phyloP scores from a whole-genome alignment of 2,329 filamentous ascomycete genomes.

The Penicillium oxalicum region DNA sequence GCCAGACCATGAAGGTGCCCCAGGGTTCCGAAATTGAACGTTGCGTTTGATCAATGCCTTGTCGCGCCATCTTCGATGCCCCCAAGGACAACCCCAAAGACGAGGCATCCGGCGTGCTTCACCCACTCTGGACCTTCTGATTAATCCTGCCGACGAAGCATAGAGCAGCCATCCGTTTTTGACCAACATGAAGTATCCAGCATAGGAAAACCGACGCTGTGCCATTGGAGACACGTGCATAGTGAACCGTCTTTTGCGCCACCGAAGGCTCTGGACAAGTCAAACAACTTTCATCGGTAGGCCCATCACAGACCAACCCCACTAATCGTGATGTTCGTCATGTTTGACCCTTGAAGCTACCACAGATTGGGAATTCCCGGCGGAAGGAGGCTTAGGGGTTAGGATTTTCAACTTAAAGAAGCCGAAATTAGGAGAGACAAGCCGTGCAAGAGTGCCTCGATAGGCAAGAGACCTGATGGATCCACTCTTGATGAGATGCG shows the following conservation, averaged over 20 bases:
- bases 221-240: conserved; percentile 39
- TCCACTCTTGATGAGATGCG: conserved; percentile 16
- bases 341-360: conserved; percentile 65
- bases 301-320: conserved; percentile 29
- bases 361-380: conserved; percentile 43
- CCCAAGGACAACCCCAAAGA: conserved; percentile 46
- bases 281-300: conserved; percentile 32
- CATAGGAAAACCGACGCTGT: conserved; percentile 50
- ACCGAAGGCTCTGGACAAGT: conserved; percentile 42
- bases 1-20: conserved; percentile 15
- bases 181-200: conserved; percentile 57
- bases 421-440: conserved; percentile 59
- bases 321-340: conserved; percentile 65
- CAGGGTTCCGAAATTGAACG: conserved; percentile 14
- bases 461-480: conserved; percentile 36
- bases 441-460: conserved; percentile 50
- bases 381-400: conserved; percentile 81
- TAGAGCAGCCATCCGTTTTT: conserved; percentile 51
- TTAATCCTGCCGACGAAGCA: conserved; percentile 31
- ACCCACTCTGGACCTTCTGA: conserved; percentile 45
- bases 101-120: conserved; percentile 48
- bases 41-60: conserved; percentile 9
- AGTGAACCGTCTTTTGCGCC: conserved; percentile 41
- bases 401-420: conserved; percentile 74
- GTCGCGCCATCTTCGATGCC: conserved; percentile 22